These are phyloP conservation scores for Aspergillus asperescens DNA, from an alignment of 495 filamentous ascomycete genomes.

Conservation along the genomic window DNA sequence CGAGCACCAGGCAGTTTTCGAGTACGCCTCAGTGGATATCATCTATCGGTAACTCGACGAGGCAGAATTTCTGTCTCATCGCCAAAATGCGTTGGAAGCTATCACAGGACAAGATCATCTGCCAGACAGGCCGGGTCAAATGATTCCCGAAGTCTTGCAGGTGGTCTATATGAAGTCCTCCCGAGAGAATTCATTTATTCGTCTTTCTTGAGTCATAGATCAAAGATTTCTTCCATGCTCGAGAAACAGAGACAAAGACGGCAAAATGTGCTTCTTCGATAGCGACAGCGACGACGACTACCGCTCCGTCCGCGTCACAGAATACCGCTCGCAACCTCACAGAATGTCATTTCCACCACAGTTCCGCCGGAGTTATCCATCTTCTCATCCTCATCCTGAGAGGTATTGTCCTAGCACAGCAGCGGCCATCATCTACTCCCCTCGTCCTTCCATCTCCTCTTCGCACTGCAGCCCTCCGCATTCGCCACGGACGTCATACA, in stretches of 20 bases:
- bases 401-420: not conserved
- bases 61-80: too few species aligned
- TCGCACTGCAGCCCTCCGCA: slow-evolving; percentile 1
- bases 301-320: slow-evolving; percentile 15
- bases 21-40: slow-evolving; percentile 1
- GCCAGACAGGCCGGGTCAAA: not conserved
- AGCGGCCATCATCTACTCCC: slow-evolving; percentile 1
- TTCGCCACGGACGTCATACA: slow-evolving; percentile 15
- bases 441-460: slow-evolving; percentile 1
- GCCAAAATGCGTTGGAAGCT: not conserved
- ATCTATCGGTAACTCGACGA: not conserved
- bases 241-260: too few species aligned
- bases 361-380: slow-evolving; percentile 1
- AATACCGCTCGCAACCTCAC: slow-evolving; percentile 10
- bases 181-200: not conserved
- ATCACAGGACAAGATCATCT: slow-evolving; percentile 5
- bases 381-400: slow-evolving; percentile 2
- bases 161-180: not conserved
- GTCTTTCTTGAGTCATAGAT: not conserved
- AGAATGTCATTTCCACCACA: slow-evolving; percentile 9
- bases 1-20: not conserved
- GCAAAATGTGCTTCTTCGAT: slow-evolving; percentile 20
- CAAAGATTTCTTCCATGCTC: not conserved
- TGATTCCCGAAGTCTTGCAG: not conserved
- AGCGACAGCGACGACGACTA: slow-evolving; percentile 5